phyloP scores from a whole-genome alignment of 495 filamentous ascomycete species.

The Podospora comata region DNA sequence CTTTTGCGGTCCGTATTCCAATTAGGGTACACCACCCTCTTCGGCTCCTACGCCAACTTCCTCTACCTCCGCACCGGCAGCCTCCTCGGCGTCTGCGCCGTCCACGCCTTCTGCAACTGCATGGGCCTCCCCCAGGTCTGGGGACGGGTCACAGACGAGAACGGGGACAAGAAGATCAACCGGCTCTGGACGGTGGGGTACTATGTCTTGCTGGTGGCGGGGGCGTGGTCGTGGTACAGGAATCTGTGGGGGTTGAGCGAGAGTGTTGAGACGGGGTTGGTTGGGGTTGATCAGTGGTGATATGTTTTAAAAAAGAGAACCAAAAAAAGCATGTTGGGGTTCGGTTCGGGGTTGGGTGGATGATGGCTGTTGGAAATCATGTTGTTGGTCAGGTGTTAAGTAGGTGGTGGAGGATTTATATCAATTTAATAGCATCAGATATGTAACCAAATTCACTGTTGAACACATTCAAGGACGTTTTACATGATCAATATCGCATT shows the following conservation, averaged over 20 bases:
- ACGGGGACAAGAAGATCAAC: slow-evolving; percentile 15
- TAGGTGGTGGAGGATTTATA: too few species aligned
- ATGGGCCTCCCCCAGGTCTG: slow-evolving; percentile 84
- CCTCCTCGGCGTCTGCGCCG: slow-evolving; percentile 64
- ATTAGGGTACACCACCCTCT: slow-evolving; percentile 87
- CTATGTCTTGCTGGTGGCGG: slow-evolving; percentile 68
- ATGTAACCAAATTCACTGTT: too few species aligned
- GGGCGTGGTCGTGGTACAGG: slow-evolving; percentile 66
- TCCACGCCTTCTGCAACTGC: slow-evolving; percentile 90
- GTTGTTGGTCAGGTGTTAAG: too few species aligned
- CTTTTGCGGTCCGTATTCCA: slow-evolving; percentile 74
- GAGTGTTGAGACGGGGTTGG: slow-evolving; percentile 27
- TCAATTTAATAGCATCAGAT: too few species aligned
- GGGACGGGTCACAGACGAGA: slow-evolving; percentile 59
- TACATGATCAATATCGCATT: slow-evolving; percentile 3
- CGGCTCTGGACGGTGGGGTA: slow-evolving; percentile 71
- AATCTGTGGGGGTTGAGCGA: slow-evolving; percentile 72
- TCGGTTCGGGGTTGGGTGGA: not conserved
- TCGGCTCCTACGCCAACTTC: slow-evolving; percentile 89
- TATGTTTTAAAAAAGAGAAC: not conserved
- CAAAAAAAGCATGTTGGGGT: not conserved
- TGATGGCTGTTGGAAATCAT: too few species aligned
- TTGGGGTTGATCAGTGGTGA: slow-evolving; percentile 41
- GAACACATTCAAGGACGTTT: not conserved
- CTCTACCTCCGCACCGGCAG: slow-evolving; percentile 85